These are phyloP conservation scores for Magnusiomyces suaveolens DNA, from an alignment of 1,139 yeast species.

Conservation along the genomic window DNA sequence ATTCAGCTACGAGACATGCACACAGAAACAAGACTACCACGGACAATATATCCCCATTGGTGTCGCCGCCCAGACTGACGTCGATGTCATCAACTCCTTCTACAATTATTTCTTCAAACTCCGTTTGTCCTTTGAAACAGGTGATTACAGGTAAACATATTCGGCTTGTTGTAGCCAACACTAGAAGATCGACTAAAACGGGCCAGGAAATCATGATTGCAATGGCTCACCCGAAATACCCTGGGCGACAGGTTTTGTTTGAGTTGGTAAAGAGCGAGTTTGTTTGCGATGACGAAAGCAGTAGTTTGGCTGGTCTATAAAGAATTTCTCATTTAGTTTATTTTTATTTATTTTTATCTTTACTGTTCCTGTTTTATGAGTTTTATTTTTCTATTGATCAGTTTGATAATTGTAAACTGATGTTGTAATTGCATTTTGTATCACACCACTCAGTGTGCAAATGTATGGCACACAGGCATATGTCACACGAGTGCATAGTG, in stretches of 20 bases:
- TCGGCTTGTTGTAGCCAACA: slow-evolving; percentile 34
- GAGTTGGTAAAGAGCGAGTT: slow-evolving; percentile 31
- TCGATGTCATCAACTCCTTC: not conserved
- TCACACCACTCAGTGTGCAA: too few species aligned
- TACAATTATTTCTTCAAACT: not conserved
- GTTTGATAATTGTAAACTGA: too few species aligned
- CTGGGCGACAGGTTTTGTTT: slow-evolving; percentile 50
- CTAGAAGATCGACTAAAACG: slow-evolving; percentile 37
- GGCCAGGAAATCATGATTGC: slow-evolving; percentile 41
- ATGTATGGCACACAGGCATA: too few species aligned
- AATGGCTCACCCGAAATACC: slow-evolving; percentile 62
- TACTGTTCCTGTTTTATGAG: not conserved
- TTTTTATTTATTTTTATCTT: not conserved
- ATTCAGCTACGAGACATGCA: too few species aligned
- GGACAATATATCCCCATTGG: not conserved
- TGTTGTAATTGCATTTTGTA: too few species aligned
- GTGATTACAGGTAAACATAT: slow-evolving; percentile 59
- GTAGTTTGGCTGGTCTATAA: slow-evolving; percentile 24
- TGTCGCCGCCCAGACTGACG: not conserved
- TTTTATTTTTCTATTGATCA: too few species aligned
- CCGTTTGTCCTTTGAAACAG: slow-evolving; percentile 42
- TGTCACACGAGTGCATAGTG: too few species aligned
- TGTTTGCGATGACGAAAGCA: slow-evolving; percentile 27
- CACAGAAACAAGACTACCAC: not conserved
- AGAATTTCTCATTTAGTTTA: not conserved